Percentiles rank a stretch among this genome's conserved stretches.
Conservation (phyloP, 2,329 filamentous ascomycete genomes). For the Talaromyces amestolkiae region DNA sequence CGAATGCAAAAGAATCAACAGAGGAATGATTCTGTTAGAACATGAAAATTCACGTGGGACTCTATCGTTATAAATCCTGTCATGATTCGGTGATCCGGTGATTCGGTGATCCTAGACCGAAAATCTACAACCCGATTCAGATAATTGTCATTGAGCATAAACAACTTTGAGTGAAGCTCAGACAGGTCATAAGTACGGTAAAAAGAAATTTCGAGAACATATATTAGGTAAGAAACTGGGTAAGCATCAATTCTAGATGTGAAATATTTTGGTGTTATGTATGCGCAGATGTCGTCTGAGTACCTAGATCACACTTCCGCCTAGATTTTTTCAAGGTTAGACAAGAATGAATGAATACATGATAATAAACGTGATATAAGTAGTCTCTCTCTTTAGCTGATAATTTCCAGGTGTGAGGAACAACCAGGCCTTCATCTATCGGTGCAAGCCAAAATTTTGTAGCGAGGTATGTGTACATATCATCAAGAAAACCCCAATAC, state of each 20-base stretch:
- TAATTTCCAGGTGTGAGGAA: not conserved
- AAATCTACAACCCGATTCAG: not conserved
- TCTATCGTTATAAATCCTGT: not conserved
- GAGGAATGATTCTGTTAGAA: too few species aligned
- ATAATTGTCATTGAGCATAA: not conserved
- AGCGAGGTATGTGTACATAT: too few species aligned
- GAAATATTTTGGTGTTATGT: not conserved
- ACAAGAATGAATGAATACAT: not conserved
- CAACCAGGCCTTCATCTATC: not conserved
- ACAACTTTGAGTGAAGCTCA: not conserved
- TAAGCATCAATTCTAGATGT: not conserved
- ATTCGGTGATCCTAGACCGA: slow-evolving; percentile 9
- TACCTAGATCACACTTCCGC: not conserved
- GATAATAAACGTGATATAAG: not conserved
- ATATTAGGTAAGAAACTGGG: not conserved
- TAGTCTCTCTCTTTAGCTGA: not conserved
- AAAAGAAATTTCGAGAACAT: not conserved
- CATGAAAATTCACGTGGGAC: not conserved
- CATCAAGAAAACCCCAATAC: not conserved
- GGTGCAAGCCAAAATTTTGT: not conserved
- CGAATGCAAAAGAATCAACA: not conserved
- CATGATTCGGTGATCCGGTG: slow-evolving; percentile 16
- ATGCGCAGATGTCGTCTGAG: not conserved
- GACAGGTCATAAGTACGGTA: not conserved
- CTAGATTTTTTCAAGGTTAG: not conserved